Evolutionary conservation across 805 yeast species (phyloP).

Genomic region (Ogataea siamensis): DNA sequence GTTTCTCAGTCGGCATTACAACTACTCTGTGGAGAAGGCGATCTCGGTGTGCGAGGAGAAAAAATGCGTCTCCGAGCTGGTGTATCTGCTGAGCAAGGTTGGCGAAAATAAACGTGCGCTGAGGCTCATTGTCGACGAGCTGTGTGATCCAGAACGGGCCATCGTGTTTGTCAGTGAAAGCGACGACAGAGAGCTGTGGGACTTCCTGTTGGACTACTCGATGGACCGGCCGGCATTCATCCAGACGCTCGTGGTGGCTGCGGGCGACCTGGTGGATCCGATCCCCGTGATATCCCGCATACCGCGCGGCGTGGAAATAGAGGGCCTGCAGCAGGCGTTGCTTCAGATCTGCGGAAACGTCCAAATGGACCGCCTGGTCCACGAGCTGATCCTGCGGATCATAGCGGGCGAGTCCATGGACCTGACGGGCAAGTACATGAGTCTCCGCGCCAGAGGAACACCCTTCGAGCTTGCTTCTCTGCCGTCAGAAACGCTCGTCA

Average conservation of each 20-base stretch:
- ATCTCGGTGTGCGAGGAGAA: conserved; percentile 59
- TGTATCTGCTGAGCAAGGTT: conserved; percentile 74
- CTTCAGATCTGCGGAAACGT: conserved; percentile 62
- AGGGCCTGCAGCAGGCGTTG: conserved; percentile 61
- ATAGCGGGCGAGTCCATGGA: conserved; percentile 50
- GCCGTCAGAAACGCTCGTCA: conserved; percentile 4
- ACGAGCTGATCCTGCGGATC: conserved; percentile 53
- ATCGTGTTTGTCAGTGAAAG: conserved; percentile 69
- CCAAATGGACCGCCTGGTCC: conserved; percentile 51
- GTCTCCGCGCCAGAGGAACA: conserved; percentile 35
- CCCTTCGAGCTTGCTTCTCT: conserved; percentile 23
- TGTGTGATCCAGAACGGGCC: conserved; percentile 78
- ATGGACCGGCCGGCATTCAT: conserved; percentile 74
- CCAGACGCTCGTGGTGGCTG: conserved; percentile 64
- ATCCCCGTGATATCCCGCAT: conserved; percentile 65
- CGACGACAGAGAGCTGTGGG: conserved; percentile 80
- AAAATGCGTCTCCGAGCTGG: conserved; percentile 65
- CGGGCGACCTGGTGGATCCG: conserved; percentile 66
- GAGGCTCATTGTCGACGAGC: conserved; percentile 67
- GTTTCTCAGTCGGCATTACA: conserved; percentile 57
- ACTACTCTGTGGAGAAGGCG: conserved; percentile 69
- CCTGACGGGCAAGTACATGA: conserved; percentile 33
- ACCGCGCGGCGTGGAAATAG: conserved; percentile 59
- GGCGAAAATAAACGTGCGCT: conserved; percentile 81
- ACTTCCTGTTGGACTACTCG: conserved; percentile 66